Evolutionary conservation across 192 early-diverging fungal species (phyloP), one percentile per base, ranked within the genome.

Genomic region (Spizellomyces sp.): DNA sequence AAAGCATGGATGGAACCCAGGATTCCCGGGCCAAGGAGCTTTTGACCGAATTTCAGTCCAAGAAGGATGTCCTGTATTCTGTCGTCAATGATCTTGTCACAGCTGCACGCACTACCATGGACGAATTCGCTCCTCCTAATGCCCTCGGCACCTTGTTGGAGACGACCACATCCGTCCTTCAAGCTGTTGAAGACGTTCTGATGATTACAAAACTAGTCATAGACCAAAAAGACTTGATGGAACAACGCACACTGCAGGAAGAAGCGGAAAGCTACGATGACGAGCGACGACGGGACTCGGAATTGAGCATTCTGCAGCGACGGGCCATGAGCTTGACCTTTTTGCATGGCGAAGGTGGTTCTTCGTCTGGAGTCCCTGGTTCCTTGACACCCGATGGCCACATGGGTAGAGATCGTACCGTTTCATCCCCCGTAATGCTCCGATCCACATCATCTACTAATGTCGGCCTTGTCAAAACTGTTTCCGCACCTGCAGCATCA

Each of bases 61-160:
- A 71, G 55, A 83, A 83, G 75, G 82, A 81, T 19, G 57, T 17
- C 14, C n/a, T 81, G 21, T 83, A 83, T 66, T 48, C 66, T 17
- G 66, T 58, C 14, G 75, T 78, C 8, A 83, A 82, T 50, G 80
- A 81, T 21, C 58, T 83, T 21, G 84, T 90, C 27, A 89, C 88
- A 55, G 74, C 77, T 12, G 80, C 87, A 17, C 79, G 84, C 27
- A 76, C 83, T 5, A 80, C 83, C 4, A 82, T 87, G 15, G 86
- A 88, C 61, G 82, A 80, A 8, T 86, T 86, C 70, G 86, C 86
- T 15, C 83, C 84, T 47, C 70, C 84, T 15, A 81, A 84, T 57
- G 82, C 83, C 1, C 48, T 88, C 4, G 80, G 83, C 9, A 81
- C 79, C 63, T 74, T 89, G 8, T 67, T 85, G 14, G 80, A 77